These are phyloP conservation scores for Diaporthe nobilis DNA, from an alignment of 2,329 filamentous ascomycete species.

Conservation along the genomic window DNA sequence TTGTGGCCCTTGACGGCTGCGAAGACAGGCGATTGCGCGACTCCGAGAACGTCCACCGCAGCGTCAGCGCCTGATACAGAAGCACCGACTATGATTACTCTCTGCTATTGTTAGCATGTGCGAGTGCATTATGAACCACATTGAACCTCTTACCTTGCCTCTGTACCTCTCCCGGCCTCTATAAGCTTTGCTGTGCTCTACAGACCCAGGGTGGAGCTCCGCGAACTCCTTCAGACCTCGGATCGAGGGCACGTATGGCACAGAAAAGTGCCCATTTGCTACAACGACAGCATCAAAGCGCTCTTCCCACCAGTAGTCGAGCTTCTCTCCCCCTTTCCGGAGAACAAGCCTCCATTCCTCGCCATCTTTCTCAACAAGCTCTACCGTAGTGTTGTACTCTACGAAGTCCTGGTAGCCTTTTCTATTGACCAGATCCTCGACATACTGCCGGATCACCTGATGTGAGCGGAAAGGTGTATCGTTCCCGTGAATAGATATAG, in stretches of 20 bases:
- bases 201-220: conserved; percentile 59
- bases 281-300: conserved; percentile 73
- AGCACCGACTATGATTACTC: conserved; percentile 72
- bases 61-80: conserved; percentile 76
- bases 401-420: conserved; percentile 67
- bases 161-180: conserved; percentile 60
- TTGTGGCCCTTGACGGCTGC: conserved; percentile 64
- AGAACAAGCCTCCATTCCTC: conserved; percentile 68
- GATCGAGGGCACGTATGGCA: conserved; percentile 69
- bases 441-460: conserved; percentile 67
- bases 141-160: conserved; percentile 56
- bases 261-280: conserved; percentile 72
- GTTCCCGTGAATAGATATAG: conserved; percentile 64
- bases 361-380: conserved; percentile 65
- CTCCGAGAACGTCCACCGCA: conserved; percentile 64
- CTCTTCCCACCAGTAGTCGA: conserved; percentile 75
- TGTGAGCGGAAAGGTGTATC: conserved; percentile 74
- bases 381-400: conserved; percentile 72
- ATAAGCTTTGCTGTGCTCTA: conserved; percentile 69
- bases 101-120: conserved; percentile 52
- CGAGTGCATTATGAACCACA: neutral
- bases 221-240: conserved; percentile 64
- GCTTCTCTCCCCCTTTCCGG: conserved; percentile 54
- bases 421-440: conserved; percentile 65
- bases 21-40: conserved; percentile 63